Evolutionary conservation across 23 red algal species (phyloP).

Genomic region (Gracilaria gracilis): DNA sequence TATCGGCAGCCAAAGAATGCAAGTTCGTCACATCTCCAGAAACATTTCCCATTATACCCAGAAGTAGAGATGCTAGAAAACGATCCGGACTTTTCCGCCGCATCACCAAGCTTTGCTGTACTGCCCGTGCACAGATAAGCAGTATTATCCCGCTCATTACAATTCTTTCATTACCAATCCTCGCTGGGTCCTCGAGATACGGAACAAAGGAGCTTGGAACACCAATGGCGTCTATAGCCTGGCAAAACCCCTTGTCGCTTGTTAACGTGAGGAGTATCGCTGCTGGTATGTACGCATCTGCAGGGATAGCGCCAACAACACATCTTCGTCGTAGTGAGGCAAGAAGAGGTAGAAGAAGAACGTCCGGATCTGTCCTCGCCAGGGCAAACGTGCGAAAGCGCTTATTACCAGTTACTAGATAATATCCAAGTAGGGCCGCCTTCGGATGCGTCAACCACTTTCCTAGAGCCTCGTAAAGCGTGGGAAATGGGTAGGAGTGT

Average conservation of each 20-base stretch:
- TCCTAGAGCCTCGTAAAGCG: slow-evolving; percentile 50
- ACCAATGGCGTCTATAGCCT: slow-evolving; percentile 50
- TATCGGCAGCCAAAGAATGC: slow-evolving; percentile 57
- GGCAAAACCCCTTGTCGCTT: slow-evolving; percentile 66
- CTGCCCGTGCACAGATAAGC: slow-evolving; percentile 46
- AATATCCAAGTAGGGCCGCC: slow-evolving; percentile 55
- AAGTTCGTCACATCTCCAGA: slow-evolving; percentile 65
- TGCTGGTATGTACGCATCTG: slow-evolving; percentile 60
- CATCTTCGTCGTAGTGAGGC: slow-evolving; percentile 65
- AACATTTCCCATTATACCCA: slow-evolving; percentile 61
- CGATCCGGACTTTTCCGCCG: slow-evolving; percentile 34
- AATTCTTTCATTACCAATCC: slow-evolving; percentile 48
- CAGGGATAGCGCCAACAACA: slow-evolving; percentile 39
- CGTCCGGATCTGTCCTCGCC: slow-evolving; percentile 58
- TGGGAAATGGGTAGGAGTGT: slow-evolving; percentile 36
- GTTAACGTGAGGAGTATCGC: slow-evolving; percentile 53
- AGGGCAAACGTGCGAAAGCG: slow-evolving; percentile 69
- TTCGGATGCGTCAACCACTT: slow-evolving; percentile 62
- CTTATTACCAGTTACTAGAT: slow-evolving; percentile 47
- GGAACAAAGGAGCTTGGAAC: slow-evolving; percentile 32
- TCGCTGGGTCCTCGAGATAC: slow-evolving; percentile 37
- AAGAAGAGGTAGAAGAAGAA: slow-evolving; percentile 50
- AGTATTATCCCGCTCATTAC: slow-evolving; percentile 48
- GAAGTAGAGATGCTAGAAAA: slow-evolving; percentile 32
- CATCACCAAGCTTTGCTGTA: slow-evolving; percentile 62